These are phyloP conservation scores for Citrullus amarus DNA, from an alignment of 306 rosid genomes.

Conservation along the genomic window DNA sequence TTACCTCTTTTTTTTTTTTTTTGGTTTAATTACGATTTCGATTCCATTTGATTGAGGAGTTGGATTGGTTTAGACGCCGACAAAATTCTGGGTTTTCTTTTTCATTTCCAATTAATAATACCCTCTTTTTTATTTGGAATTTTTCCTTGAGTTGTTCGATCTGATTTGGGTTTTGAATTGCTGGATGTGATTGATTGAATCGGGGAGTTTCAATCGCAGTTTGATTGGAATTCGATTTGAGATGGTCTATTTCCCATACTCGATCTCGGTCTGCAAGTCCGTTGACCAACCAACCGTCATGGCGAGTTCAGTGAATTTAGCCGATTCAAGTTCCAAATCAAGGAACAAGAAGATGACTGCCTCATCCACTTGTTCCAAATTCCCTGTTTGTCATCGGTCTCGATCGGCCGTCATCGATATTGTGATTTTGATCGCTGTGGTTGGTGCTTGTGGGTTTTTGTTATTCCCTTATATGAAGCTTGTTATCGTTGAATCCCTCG, in stretches of 20 bases:
- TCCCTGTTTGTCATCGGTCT: constrained; percentile 59
- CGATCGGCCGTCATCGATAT: constrained; percentile 65
- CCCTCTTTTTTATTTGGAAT: constrained; percentile 1
- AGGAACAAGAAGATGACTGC: constrained; percentile 31
- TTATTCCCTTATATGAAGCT: constrained; percentile 52
- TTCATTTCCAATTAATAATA: constrained; percentile 2
- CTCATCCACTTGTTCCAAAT: constrained; percentile 38
- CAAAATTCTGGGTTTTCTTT: constrained; percentile 20
- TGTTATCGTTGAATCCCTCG: constrained; percentile 20
- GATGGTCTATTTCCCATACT: constrained; percentile 87
- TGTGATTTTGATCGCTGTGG: constrained; percentile 53
- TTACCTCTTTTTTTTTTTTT: not conserved
- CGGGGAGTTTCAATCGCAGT: constrained; percentile 19
- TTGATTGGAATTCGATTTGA: constrained; percentile 28
- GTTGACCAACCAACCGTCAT: constrained; percentile 53
- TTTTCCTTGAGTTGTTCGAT: constrained; percentile 30
- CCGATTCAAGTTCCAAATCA: constrained; percentile 37
- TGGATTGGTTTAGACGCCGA: constrained; percentile 27
- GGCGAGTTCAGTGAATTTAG: constrained; percentile 41
- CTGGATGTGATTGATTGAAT: constrained; percentile 32
- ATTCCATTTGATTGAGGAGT: not conserved
- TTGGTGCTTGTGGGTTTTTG: constrained; percentile 53
- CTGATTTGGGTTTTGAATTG: constrained; percentile 17
- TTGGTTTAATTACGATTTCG: not conserved
- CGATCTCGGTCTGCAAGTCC: constrained; percentile 91